phyloP scores from a whole-genome alignment of 148 eudicot species.

The Rhododendron williamsianum region DNA sequence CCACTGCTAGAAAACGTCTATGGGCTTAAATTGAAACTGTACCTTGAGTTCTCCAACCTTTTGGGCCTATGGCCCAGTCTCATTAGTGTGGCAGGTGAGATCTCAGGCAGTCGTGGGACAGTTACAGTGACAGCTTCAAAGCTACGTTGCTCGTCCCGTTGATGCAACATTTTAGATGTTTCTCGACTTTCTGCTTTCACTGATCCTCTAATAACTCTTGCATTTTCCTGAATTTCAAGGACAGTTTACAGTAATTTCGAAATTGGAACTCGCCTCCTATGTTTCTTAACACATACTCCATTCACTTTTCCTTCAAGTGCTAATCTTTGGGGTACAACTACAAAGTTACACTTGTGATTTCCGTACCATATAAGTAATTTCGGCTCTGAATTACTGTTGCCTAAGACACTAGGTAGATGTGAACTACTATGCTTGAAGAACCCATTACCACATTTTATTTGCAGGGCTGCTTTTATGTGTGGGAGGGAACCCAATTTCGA shows the following conservation, averaged over 20 bases:
- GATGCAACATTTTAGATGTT: not conserved
- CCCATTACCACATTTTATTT: not conserved
- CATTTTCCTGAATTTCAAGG: not conserved
- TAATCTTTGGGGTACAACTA: not conserved
- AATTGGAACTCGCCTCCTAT: not conserved
- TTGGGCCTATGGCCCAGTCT: not conserved
- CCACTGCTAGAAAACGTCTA: not conserved
- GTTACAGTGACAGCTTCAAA: not conserved
- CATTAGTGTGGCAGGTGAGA: not conserved
- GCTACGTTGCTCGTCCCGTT: not conserved
- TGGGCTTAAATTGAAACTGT: not conserved
- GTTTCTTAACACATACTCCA: not conserved
- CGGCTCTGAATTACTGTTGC: not conserved
- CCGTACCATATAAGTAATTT: not conserved
- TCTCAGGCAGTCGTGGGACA: not conserved
- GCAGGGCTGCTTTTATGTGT: constrained; percentile 93
- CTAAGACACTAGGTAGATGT: not conserved
- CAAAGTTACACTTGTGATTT: not conserved
- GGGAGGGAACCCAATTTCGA: constrained; percentile 86
- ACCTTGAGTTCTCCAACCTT: not conserved
- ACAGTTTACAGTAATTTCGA: not conserved
- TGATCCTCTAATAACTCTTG: not conserved
- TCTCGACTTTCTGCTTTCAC: not conserved
- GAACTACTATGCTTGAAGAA: not conserved
- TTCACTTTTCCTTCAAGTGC: not conserved